Evolutionary conservation across 202 grass and related monocot genomes (phyloP), one percentile per base, ranked within the genome.

Genomic region (Bolboschoenoplectus hybrid): DNA sequence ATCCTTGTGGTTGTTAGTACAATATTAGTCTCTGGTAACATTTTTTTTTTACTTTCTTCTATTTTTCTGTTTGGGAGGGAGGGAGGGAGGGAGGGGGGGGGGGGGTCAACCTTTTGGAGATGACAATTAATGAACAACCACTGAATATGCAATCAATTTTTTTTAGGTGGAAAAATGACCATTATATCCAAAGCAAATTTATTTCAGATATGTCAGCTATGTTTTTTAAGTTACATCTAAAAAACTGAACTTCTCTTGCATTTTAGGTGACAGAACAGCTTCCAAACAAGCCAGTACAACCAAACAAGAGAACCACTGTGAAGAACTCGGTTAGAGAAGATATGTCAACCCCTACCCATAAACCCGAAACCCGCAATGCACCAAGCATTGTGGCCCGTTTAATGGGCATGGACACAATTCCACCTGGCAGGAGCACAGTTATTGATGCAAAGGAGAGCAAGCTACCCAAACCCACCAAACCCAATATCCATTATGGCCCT

Each of bases 351-450:
- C 46, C 76, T 19, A 10, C 34, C 6, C 67, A 45, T 63, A 58
- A 50, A 76, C 52, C 57, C 58, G 83, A 87, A 47, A 82, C 64
- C 19, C 76, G 61, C 12, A 84, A 82, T 73, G 76, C 85, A 81
- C 90, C 91, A 4, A 90, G 85, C 72, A 86, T 95, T n/a, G 87
- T 94, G 68, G 93, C 89, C 76, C 90, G 90, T 20, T 90, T 98
- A 63, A 98, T 98, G 91, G 93, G 96, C 86, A 88, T 98, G 57
- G 91, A 95, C 65, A n/a, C 84, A 9, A 71, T 79, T 19, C 83
- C 85, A 40, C n/a, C 65, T 39, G 80, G 75, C 55, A 2, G 43
- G 20, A 62, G 75, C 77, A 13, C 56, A 12, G 63, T 72, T 60
- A 55, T 84, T 64, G 74, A 67, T 35, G 63, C 82, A 26, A 70